Conservation (phyloP, 371 early-diverging fungal species). For the Circinella minor region DNA sequence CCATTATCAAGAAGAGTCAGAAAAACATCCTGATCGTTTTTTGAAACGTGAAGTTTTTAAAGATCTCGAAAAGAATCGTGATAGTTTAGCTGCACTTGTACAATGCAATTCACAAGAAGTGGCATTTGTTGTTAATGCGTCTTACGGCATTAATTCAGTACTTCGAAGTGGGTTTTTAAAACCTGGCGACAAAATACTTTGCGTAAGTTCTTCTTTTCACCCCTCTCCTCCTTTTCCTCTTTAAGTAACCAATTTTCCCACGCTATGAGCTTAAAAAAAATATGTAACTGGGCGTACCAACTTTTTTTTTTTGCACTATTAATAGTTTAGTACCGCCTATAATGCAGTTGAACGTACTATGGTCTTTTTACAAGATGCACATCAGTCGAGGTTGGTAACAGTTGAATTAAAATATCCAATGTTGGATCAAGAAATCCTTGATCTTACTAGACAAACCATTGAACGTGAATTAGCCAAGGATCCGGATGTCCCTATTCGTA, state of each 20-base stretch:
- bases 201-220: slow-evolving; percentile 22
- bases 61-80: slow-evolving; percentile 14
- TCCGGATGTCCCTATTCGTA: slow-evolving; percentile 36
- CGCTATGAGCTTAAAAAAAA: neutral
- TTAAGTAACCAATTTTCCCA: too few species aligned
- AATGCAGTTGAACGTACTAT: slow-evolving; percentile 46
- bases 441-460: slow-evolving; percentile 29
- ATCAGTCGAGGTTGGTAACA: slow-evolving; percentile 34
- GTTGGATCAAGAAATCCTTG: slow-evolving; percentile 37
- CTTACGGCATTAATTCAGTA: slow-evolving; percentile 46
- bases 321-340: slow-evolving; percentile 52
- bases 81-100: slow-evolving; percentile 29
- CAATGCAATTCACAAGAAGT: slow-evolving; percentile 47
- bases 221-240: too few species aligned
- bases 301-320: neutral
- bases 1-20: slow-evolving; percentile 20
- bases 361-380: slow-evolving; percentile 38
- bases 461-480: slow-evolving; percentile 30
- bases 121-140: slow-evolving; percentile 49
- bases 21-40: slow-evolving; percentile 22
- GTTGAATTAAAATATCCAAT: slow-evolving; percentile 37
- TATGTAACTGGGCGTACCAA: too few species aligned
- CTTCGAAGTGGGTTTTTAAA: slow-evolving; percentile 42
- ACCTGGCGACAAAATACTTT: slow-evolving; percentile 44
- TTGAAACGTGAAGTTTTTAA: slow-evolving; percentile 20